Evolutionary conservation across 2,329 filamentous ascomycete genomes (phyloP).

Genomic region (Sclerotinia sclerotiorum): DNA sequence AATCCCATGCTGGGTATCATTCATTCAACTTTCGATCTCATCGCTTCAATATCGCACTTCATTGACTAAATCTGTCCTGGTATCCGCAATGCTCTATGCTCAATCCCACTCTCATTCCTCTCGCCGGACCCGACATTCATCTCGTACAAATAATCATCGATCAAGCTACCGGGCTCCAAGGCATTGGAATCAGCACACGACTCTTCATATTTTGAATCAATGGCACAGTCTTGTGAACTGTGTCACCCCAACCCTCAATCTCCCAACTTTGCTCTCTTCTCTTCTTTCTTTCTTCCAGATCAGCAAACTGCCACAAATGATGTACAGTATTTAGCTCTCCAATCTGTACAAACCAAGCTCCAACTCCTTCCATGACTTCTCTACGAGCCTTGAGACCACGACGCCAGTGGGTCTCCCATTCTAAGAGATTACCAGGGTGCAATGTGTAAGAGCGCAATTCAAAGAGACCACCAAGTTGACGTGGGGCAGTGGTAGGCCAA

Average conservation of each 20-base stretch:
- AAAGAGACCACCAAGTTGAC: constrained; percentile 87
- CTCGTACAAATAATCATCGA: background rate
- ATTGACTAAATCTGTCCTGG: constrained; percentile 2
- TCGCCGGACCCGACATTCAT: background rate
- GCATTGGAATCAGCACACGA: constrained; percentile 87
- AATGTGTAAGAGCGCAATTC: constrained; percentile 96
- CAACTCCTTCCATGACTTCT: constrained; percentile 97
- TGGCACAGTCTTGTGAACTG: constrained; percentile 97
- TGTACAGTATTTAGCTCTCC: constrained; percentile 97
- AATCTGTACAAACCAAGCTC: constrained; percentile 98
- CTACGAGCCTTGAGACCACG: constrained; percentile 84
- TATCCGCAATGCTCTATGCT: constrained; percentile 10
- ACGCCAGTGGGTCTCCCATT: constrained; percentile 99
- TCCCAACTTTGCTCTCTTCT: constrained; percentile 94
- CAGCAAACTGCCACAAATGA: constrained; percentile 97
- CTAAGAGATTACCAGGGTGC: constrained; percentile 90
- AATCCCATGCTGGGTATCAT: constrained; percentile 3
- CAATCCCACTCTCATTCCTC: background rate
- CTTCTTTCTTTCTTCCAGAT: constrained; percentile 88
- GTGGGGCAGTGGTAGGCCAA: constrained; percentile 93
- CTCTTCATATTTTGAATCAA: constrained; percentile 97
- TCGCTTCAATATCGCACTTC: constrained; percentile 11
- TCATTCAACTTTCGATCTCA: background rate
- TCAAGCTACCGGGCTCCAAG: constrained; percentile 83
- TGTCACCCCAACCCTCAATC: constrained; percentile 93